Conservation (phyloP, 2,329 filamentous ascomycete species). For the Talaromyces atroroseus region DNA sequence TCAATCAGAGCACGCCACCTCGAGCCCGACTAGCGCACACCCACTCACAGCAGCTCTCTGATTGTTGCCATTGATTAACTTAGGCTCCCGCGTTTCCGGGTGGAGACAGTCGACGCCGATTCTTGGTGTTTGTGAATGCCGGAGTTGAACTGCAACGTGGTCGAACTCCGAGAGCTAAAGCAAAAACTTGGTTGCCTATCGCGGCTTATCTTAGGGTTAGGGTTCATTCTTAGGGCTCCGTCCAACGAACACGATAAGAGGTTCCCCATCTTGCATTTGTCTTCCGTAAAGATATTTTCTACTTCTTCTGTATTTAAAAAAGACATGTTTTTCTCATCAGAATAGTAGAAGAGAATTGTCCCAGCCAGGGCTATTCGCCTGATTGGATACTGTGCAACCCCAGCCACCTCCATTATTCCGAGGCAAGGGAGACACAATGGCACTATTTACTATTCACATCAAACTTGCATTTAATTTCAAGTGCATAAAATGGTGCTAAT, state of each 20-base stretch:
- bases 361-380: no score
- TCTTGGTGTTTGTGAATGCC: neutral
- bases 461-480: neutral
- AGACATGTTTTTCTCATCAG: no score
- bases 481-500: neutral
- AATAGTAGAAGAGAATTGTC: neutral
- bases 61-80: neutral
- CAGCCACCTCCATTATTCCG: neutral
- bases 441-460: neutral
- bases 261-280: no score
- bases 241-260: no score
- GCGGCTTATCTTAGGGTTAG: no score
- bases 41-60: neutral
- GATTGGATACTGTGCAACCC: neutral
- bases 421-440: neutral
- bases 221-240: no score
- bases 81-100: neutral
- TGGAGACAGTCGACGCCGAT: neutral
- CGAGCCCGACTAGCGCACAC: neutral
- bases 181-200: neutral
- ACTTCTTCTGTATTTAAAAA: no score
- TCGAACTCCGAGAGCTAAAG: neutral
- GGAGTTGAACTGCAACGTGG: neutral
- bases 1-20: neutral
- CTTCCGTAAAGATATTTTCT: no score